Evolutionary conservation across 805 yeast genomes (phyloP).

Genomic region (Ogataea haglerorum): DNA sequence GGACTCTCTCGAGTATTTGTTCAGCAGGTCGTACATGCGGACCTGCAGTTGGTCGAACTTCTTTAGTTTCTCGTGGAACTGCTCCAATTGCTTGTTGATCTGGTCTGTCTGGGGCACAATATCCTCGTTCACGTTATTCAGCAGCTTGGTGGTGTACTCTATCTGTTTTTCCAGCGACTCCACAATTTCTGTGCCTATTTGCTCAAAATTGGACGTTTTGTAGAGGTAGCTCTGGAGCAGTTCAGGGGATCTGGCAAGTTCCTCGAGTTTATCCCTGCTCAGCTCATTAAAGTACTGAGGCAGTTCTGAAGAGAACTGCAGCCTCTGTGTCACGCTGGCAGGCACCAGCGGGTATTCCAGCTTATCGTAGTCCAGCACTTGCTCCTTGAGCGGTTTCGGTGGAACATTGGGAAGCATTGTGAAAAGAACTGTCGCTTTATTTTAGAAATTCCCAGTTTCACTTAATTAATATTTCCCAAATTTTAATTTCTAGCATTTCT

Average conservation of each 20-base stretch:
- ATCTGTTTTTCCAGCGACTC: conserved; percentile 38
- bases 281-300: conserved; percentile 27
- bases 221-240: conserved; percentile 21
- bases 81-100: conserved; percentile 23
- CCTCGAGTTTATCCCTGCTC: conserved; percentile 21
- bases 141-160: conserved; percentile 32
- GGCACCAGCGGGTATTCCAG: conserved; percentile 26
- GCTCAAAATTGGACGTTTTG: conserved; percentile 12
- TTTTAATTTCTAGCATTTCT: conserved; percentile 1
- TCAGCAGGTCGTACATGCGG: conserved; percentile 29
- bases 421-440: background rate
- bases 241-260: conserved; percentile 15
- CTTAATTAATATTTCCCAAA: background rate
- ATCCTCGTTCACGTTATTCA: conserved; percentile 24
- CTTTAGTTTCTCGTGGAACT: conserved; percentile 21
- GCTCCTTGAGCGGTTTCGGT: conserved; percentile 8
- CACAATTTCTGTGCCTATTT: conserved; percentile 18
- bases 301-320: conserved; percentile 9
- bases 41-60: conserved; percentile 24
- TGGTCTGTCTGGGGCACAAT: conserved; percentile 18
- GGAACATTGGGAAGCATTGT: conserved; percentile 6
- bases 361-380: conserved; percentile 16
- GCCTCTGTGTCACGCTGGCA: conserved; percentile 9
- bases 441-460: too few relatives aligned
- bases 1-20: conserved; percentile 34